Evolutionary conservation across 495 filamentous ascomycete species (phyloP).

Genomic region (Amphirosellinia nigrospora): DNA sequence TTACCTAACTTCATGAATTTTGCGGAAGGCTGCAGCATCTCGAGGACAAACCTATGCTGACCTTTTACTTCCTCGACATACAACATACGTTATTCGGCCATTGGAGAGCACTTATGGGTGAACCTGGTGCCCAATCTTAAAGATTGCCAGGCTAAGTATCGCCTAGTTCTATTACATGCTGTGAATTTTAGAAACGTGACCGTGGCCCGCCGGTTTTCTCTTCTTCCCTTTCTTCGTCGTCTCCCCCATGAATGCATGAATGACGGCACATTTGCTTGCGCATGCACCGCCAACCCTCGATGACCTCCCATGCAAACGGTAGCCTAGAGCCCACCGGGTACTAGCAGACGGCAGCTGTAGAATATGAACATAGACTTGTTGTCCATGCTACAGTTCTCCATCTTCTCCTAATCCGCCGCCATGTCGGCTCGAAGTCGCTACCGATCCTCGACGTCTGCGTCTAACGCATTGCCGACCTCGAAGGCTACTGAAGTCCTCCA

Average conservation of each 20-base stretch:
- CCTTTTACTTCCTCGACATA: neutral
- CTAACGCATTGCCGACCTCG: constrained; percentile 57
- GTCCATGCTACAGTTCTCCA: constrained; percentile 28
- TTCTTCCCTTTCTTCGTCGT: neutral
- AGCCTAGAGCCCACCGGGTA: constrained; percentile 43
- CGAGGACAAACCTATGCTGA: neutral
- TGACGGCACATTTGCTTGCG: neutral
- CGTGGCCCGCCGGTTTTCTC: neutral
- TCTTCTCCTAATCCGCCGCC: constrained; percentile 31
- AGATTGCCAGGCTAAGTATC: neutral
- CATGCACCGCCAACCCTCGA: constrained; percentile 32
- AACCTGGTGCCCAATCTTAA: neutral
- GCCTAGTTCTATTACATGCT: neutral
- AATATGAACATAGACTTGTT: constrained; percentile 34
- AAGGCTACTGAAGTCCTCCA: constrained; percentile 67
- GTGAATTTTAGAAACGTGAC: neutral
- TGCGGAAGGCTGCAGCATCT: constrained; percentile 2
- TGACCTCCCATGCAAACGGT: constrained; percentile 36
- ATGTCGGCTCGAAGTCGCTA: constrained; percentile 60
- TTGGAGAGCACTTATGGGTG: neutral
- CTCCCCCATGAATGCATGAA: too few relatives aligned
- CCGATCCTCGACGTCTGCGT: constrained; percentile 68
- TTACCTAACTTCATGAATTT: constrained; percentile 1
- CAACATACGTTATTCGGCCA: neutral
- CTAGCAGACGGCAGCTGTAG: constrained; percentile 29